A percentile compares a stretch with the other conserved stretches of the same genome.
Conservation (phyloP, 441 rosid species). For the Populus hybrid region DNA sequence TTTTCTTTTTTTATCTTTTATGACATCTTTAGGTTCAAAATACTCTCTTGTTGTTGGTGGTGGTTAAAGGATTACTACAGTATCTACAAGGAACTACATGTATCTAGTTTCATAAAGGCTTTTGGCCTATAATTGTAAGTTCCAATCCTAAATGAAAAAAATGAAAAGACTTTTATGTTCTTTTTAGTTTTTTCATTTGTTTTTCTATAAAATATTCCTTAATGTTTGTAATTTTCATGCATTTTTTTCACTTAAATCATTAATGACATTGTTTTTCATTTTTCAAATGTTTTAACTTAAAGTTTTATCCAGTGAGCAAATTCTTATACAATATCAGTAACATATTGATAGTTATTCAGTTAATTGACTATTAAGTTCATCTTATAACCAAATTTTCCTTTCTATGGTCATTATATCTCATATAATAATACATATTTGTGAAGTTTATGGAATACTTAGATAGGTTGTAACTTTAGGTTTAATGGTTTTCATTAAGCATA, state of each 20-base stretch:
- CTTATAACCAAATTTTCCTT: background rate
- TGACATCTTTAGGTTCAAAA: constrained; percentile 60
- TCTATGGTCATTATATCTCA: no score
- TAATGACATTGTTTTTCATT: background rate
- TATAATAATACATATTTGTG: no score
- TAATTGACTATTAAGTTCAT: background rate
- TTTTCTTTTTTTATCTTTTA: background rate
- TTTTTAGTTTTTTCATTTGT: background rate
- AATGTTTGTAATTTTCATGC: background rate
- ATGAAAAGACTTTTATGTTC: background rate
- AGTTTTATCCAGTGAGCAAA: background rate
- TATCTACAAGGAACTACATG: constrained; percentile 83
- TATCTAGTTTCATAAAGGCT: constrained; percentile 85
- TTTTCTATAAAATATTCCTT: background rate
- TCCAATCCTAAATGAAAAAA: background rate
- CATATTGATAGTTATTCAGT: background rate
- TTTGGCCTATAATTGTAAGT: constrained; percentile 88
- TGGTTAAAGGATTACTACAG: constrained; percentile 72
- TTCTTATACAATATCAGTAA: background rate
- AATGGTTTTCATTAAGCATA: no score
- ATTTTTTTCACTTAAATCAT: background rate
- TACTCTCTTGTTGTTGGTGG: constrained; percentile 89
- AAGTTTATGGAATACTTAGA: no score
- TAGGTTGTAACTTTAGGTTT: no score
- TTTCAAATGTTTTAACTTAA: background rate